Base-by-base conservation (phyloP, 2,329 filamentous ascomycete species). In the Colletotrichum camelliae region DNA sequence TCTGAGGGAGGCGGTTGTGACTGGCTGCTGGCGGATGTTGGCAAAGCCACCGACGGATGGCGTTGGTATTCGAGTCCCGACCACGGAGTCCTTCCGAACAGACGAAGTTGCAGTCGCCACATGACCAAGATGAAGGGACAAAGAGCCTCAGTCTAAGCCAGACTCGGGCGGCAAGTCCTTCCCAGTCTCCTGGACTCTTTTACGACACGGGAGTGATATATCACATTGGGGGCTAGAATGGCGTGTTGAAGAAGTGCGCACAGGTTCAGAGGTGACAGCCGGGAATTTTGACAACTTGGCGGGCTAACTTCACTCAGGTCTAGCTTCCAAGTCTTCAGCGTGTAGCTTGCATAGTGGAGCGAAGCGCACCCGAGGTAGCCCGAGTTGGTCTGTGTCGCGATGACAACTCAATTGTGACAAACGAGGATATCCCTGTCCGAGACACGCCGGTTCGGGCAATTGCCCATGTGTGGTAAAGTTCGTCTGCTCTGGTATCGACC, bases 401-500 rank as follows among this genome's bases (percentile, higher is more conserved):
- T 61, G 24, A 61, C 48, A 67, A 67, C 13, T 66, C 52, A 48
- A 12, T 55, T 52, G 52, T 67, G 52, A 12, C 37, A 67, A 55
- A 33, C 72, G 62, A 67, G 68, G 52, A 67, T 33, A 72, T 27
- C 68, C 61, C 62, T 75, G 72, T 55, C 55, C 37, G 55, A 57
- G 68, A 61, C 29, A 37, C 37, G 37, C 18, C 29, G 68, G n/a
- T 67, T 67, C 73, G 73, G 64, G 64, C 21, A 68, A 52, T 65
- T 52, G 24, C n/a, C 68, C 70, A 43, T 57, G 70, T 64, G 62
- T 18, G 64, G 64, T 48, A 72, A 75, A 73, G 69, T 37, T 37
- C 35, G 67, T 24, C 31, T 18, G 31, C 52, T 27, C 39, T 29
- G 21, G 29, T 39, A 62, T 37, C 33, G 43, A 67, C 69, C 35